Base-by-base conservation (phyloP, 1,284 basidiomycete genomes). In the Vanrija pseudolonga region DNA sequence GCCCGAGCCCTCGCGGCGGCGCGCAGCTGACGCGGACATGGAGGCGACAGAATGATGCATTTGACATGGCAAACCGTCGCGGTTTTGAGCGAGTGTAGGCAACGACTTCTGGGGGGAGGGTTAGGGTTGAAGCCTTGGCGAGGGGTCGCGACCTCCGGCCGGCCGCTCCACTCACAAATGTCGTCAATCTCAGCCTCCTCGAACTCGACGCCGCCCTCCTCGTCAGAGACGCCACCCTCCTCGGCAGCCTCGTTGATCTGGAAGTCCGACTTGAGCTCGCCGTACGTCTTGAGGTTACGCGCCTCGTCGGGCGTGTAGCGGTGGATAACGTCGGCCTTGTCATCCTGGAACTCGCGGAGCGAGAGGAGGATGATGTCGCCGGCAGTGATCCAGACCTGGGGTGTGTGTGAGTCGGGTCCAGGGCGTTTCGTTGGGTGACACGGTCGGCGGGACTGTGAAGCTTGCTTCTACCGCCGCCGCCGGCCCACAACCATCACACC, bases 281-380 rank as follows among this genome's bases (percentile, higher is more conserved):
- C 94, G 73, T 98, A 97, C 23, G 90, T 90, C 84, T 97, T 96
- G 74, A 98, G 86, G 68, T 82, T 81, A 59, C 79, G 73, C 19
- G 79, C 74, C 64, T 95, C 91, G 73, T 98, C 94, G 28, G 93
- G 85, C 14, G 93, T 96, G 79, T 98, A 99, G 78, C 97, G 97
- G 73, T 97, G 95, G 71, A 98, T 98, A 47, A 99, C 95, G 79
- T 99, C 96, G 28, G 94, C 96, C 78, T 98, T 98, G 78, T 92
- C 93, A 69, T 98, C 96, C 77, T 98, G 95, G 84, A 98, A 99
- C 54, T 98, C 96, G 66, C 96, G 90, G 50, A 99, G 83, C 26
- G 95, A 98, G 39, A 99, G 81, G 43, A 99, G 82, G 60, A 98
- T 87, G 74, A 98, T 98, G 73, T 98, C 96, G 66, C 96, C 96